A percentile compares a stretch with the other conserved stretches of the same genome.
phyloP scores from a whole-genome alignment of 306 rosid species.

The Delonix regia region DNA sequence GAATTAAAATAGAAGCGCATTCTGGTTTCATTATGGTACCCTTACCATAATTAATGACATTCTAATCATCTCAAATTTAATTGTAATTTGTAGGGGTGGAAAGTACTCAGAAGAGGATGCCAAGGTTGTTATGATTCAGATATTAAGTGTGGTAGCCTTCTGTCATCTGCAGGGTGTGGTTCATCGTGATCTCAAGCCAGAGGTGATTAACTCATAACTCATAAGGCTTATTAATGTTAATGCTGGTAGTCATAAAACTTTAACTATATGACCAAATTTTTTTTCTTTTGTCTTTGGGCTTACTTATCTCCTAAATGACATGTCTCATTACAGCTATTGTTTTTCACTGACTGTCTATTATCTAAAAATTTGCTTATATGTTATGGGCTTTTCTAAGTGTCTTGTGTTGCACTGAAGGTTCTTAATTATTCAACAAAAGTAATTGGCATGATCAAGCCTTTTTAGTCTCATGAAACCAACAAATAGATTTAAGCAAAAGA shows the following conservation, averaged over 20 bases:
- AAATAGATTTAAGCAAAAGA: too few relatives aligned
- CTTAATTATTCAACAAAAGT: not conserved
- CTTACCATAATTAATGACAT: conserved; percentile 17
- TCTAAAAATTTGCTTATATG: not conserved
- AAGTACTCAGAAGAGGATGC: conserved; percentile 71
- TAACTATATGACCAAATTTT: not conserved
- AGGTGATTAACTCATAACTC: conserved; percentile 60
- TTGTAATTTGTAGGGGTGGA: conserved; percentile 68
- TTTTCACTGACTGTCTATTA: not conserved
- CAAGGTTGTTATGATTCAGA: conserved; percentile 58
- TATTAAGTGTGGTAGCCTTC: conserved; percentile 61
- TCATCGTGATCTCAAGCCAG: conserved; percentile 72
- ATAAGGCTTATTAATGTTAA: conserved; percentile 19
- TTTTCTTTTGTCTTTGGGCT: conserved; percentile 4
- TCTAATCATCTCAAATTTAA: conserved; percentile 28
- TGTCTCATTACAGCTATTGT: not conserved
- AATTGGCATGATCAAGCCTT: not conserved
- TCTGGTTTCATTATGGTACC: conserved; percentile 25
- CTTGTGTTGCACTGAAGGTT: not conserved
- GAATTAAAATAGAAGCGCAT: not conserved
- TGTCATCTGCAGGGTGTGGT: conserved; percentile 74
- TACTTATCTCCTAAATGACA: not conserved
- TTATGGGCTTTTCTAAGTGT: not conserved
- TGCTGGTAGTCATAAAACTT: not conserved
- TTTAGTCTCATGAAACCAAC: not conserved